Evolutionary conservation across 306 rosid species (phyloP).

Genomic region (Vachellia collinsii): DNA sequence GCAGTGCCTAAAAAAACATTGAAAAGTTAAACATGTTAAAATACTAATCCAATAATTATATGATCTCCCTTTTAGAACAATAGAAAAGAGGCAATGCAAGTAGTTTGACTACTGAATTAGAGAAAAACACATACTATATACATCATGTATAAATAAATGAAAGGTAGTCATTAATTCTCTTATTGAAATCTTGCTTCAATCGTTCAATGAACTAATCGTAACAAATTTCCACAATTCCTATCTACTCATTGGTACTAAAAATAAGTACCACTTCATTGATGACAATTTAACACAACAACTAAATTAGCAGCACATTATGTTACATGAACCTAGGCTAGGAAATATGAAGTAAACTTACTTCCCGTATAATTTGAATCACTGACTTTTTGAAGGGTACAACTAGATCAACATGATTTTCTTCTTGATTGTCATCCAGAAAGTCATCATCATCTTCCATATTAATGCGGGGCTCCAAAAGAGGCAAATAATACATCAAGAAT

Average conservation of each 20-base stretch:
- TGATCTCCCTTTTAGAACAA: neutral
- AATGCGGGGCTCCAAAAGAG: conserved; percentile 79
- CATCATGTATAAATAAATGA: neutral
- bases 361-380: conserved; percentile 80
- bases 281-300: conserved; percentile 11
- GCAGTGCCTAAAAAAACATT: conserved; percentile 2
- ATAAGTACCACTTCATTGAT: conserved; percentile 9
- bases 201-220: neutral
- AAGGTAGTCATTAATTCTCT: neutral
- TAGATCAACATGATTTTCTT: conserved; percentile 47
- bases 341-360: conserved; percentile 50
- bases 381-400: conserved; percentile 84
- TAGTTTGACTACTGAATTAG: neutral
- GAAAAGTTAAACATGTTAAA: neutral
- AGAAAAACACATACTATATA: conserved; percentile 8
- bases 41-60: neutral
- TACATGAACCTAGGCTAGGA: conserved; percentile 19
- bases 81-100: neutral
- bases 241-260: neutral
- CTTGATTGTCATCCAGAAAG: conserved; percentile 47
- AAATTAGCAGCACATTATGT: conserved; percentile 9
- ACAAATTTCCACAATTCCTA: neutral
- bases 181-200: conserved; percentile 8
- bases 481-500: conserved; percentile 71
- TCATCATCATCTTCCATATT: conserved; percentile 66